Evolutionary conservation across 108 stramenopile genomes (phyloP), one percentile per base, ranked within the genome.

Genomic region (Fragilariopsis cylindrus): DNA sequence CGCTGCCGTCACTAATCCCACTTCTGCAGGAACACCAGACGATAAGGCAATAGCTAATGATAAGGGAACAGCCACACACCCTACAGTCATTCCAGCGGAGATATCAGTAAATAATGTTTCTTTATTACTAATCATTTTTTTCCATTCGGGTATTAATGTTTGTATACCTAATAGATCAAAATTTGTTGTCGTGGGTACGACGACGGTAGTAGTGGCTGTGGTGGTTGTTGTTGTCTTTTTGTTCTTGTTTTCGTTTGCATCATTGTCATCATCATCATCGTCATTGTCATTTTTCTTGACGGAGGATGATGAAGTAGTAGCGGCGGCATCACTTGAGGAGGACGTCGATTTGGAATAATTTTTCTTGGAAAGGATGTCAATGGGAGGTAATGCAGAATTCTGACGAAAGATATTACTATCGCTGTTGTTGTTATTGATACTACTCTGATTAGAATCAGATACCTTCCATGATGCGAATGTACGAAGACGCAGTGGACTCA

Each of bases 51-150:
- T 77, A 8, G 76, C 76, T 53, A 77, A 46, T 3, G 70, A 71
- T 9, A 77, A 55, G 39, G 76, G 76, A 12, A 77, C 76, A 12
- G 76, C 76, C 3, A 77, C 52, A 39, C 76, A 77, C 3, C 76
- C 76, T 9, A 77, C 76, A 15, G 76, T 77, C 41, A 77, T 2
- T 41, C 76, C 76, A 21, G 76, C 76, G 3, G 76, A 77, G 47
- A 77, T 42, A 52, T 77, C 76, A 3, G 76, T 71, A 21, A 77
- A 77, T n/a, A 77, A 9, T 9, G 76, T 77, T 11, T 71, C 70
- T 21, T 70, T 55, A 19, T 60, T 56, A 30, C 30, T 30, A 56
- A 77, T 71, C 76, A 77, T 77, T 21, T 65, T 64, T 49, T 49
- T 48, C 76, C 76, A 77, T 45, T 77, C 76, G 44, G 70, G 70